Evolutionary conservation across 495 filamentous ascomycete genomes (phyloP), one percentile per base, ranked within the genome.

Genomic region (Penicillium ucsense): DNA sequence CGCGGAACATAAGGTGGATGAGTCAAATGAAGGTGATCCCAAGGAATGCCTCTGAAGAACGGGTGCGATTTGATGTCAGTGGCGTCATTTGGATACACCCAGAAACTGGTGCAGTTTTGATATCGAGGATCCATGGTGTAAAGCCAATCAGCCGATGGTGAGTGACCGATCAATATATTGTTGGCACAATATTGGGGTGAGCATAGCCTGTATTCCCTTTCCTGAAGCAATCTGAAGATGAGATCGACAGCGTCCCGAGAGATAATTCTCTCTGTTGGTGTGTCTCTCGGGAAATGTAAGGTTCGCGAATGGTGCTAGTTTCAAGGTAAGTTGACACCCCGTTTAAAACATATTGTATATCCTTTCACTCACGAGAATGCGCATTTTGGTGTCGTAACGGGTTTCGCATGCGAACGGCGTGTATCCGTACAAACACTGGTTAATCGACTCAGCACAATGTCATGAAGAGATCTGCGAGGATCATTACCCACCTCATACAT

Each of bases 371-470:
- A 86, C 85, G 31, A 91, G 61, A 44, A 95, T 90, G 50, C 84
- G 86, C 36, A 77, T 57, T 61, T 92, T 95, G 5, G 88, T 95
- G 47, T 84, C 78, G 37, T 84, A 75, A n/a, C 84, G 70, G 50
- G 86, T 85, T 45, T 91, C 85, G 30, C 82, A 80, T 28, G 87
- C 77, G 63, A 97, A 97, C 2, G 91, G 91, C 0, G 91, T 95
- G 51, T 81, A 85, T 8, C 91, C 89, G 60, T 91, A 95, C 3
- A 97, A 65, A 55, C 89, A 95, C 81, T 85, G 38, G 6, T 33
- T 31, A 52, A 28, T 5, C 10, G 31, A 45, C 28, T 28, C 7
- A 3, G 10, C 8, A 9, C 10, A 6, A 34, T 8, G 5, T 37
- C 32, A 5, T 45, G 5, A 20, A 27, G 31, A 31, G 20, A 11